These are phyloP conservation scores for Dendryphion nanum DNA, from an alignment of 2,329 filamentous ascomycete species.

Conservation along the genomic window DNA sequence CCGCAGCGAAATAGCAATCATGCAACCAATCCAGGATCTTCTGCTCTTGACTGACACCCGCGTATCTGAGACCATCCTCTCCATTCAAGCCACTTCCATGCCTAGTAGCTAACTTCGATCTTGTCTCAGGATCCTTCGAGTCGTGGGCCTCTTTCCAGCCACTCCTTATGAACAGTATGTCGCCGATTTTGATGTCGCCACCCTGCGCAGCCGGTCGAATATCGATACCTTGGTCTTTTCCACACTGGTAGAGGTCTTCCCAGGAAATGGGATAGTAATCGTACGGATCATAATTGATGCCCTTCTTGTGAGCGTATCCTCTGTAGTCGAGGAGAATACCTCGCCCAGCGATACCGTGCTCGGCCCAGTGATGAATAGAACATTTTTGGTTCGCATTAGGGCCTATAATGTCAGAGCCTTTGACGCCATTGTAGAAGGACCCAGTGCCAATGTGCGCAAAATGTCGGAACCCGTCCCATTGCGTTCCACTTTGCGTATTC, in stretches of 20 bases:
- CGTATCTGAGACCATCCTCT: conserved; percentile 44
- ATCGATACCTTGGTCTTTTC: conserved; percentile 59
- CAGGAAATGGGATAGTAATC: conserved; percentile 44
- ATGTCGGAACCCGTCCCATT: conserved; percentile 49
- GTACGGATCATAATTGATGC: conserved; percentile 43
- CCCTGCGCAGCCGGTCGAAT: conserved; percentile 56
- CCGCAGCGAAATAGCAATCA: conserved; percentile 66
- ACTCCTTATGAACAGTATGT: conserved; percentile 65
- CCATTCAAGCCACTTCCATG: conserved; percentile 43
- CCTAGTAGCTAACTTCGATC: conserved; percentile 39
- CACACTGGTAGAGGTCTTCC: conserved; percentile 56
- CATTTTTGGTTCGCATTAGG: conserved; percentile 43
- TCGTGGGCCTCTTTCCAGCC: conserved; percentile 62
- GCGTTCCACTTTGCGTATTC: conserved; percentile 47
- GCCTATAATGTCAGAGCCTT: conserved; percentile 42
- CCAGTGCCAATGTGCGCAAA: conserved; percentile 41
- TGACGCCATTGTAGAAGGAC: conserved; percentile 44
- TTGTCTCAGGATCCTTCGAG: conserved; percentile 36
- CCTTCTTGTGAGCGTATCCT: conserved; percentile 41
- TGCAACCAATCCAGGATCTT: conserved; percentile 65
- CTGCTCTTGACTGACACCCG: conserved; percentile 53
- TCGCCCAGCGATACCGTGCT: conserved; percentile 46
- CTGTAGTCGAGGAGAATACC: conserved; percentile 47
- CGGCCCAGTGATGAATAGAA: conserved; percentile 47
- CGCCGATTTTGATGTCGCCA: conserved; percentile 58